Base-by-base conservation (phyloP, 2,329 filamentous ascomycete genomes). In the Ceratocystis lukuohia region DNA sequence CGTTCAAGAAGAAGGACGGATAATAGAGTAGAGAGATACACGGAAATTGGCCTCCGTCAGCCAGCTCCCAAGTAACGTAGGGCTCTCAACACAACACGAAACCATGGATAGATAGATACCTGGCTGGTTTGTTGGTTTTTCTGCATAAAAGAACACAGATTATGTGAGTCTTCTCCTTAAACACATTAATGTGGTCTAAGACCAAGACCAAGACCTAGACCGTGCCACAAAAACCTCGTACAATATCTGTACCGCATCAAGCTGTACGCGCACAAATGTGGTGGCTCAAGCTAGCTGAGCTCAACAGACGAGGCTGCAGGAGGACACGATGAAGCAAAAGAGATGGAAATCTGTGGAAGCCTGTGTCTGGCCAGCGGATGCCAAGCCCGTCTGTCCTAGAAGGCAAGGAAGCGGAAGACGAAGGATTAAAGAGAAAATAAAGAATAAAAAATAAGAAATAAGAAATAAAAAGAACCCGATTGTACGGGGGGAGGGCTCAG, bases 131-230 rank as follows among this genome's bases (percentile, higher is more conserved):
- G 20, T 17, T 22, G 22, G 37, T 41, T 41, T 22, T 28, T 57
- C 53, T 57, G 25, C 53, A 57, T 57, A 57, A 57, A 57, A 57
- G n/a, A 28, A 33, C 20, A 22, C 53, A 57, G 53, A 57, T 30
- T 30, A n/a, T 30, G 22, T 57, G 28, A 30, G 28, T 28, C 53
- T 17, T 22, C 22, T 57, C 53, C 53, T 57, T 28, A 17, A 50
- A 50, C 46, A 57, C 12, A 30, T 33, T 30, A n/a, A 57, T 57
- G 53, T 57, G 53, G 53, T 28, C 20, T 28, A 57, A 30, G 53
- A 57, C 53, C 53, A 28, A 57, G 53, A 57, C 53, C 53, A 22
- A 22, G 22, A 22, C 22, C 22, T n/a, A 20, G 22, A 7, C 53
- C 17, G 53, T 57, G 28, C 22, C 53, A 57, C 53, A 33, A 30